Evolutionary conservation across 352 stramenopile species (phyloP), one percentile per base, ranked within the genome.

Genomic region (Globisporangium emineosum): DNA sequence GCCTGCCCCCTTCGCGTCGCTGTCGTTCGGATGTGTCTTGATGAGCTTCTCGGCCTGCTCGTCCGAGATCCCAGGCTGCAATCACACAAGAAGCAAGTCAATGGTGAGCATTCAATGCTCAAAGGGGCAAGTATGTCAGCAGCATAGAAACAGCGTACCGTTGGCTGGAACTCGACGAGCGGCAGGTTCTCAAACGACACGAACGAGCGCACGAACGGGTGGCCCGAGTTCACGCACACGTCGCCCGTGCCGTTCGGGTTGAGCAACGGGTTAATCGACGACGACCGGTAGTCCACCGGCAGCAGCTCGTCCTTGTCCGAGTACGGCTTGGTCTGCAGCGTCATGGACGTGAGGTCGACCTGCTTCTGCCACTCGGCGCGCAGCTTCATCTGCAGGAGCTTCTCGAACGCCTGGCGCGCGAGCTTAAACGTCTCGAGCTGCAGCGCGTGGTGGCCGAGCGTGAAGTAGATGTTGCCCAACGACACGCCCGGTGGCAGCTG

Each of bases 131-230:
- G 45, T 52, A 17, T 43, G 4, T 50, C 15, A 21, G 35, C 35
- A 43, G 15, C 25, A 37, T 45, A 13, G 6, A 2, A 45, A 19
- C 13, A 71, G n/a, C 71, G 25, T 70, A 91, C 79, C 68, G 69
- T 69, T 1, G 86, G 86, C 57, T 92, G 78, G 66, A 99, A 99
- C 70, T 99, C 93, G 27, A 99, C 93, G 3, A 99, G 81, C 37
- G 96, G 96, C 21, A 99, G 77, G 45, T 97, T 91, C 64, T 99
- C 96, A 62, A 98, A 99, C 25, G 93, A 98, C 25, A 98, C 72
- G 57, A 98, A 98, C 1, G 88, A 98, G 17, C 96, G 88, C 19
- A 98, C 73, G 67, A 99, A 99, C 15, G 90, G 93, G 63, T 99
- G 96, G 10, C 90, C 88, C 45, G 96, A 99, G 51, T 88, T 95